Evolutionary conservation across 2,329 filamentous ascomycete species (phyloP).

Genomic region (Aspergillus sp.): DNA sequence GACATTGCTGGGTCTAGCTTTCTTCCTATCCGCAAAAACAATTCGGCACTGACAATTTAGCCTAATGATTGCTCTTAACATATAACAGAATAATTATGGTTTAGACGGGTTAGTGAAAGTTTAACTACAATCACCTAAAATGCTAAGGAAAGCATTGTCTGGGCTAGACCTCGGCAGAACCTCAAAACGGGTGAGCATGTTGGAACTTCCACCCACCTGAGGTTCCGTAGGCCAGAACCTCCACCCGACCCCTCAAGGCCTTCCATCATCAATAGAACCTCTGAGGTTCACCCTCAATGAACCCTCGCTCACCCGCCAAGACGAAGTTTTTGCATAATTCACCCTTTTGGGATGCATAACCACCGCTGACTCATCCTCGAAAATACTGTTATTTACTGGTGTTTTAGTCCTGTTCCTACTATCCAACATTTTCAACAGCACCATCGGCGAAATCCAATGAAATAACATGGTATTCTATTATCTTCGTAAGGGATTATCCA

Average conservation of each 20-base stretch:
- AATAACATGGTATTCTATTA: no score
- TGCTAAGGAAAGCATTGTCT: neutral
- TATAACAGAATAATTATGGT: neutral
- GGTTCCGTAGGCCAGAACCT: neutral
- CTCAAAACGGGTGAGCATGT: neutral
- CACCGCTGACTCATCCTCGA: neutral
- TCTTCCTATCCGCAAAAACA: neutral
- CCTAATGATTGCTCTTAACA: neutral
- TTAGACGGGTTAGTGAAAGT: neutral
- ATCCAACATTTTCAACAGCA: neutral
- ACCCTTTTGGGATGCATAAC: neutral
- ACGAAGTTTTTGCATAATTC: neutral
- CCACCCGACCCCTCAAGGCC: neutral
- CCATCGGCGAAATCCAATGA: neutral
- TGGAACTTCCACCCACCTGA: neutral
- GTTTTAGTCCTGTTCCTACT: neutral
- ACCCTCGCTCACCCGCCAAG: neutral
- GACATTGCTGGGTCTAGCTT: neutral
- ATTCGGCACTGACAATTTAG: neutral
- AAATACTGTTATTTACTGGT: neutral
- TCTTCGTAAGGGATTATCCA: no score
- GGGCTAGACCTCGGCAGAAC: slow-evolving; percentile 1
- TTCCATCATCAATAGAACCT: neutral
- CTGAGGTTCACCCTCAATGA: neutral
- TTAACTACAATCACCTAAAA: neutral